Evolutionary conservation across 257 asterid species (phyloP), one percentile per base, ranked within the genome.

Genomic region (Solanum arcanum): DNA sequence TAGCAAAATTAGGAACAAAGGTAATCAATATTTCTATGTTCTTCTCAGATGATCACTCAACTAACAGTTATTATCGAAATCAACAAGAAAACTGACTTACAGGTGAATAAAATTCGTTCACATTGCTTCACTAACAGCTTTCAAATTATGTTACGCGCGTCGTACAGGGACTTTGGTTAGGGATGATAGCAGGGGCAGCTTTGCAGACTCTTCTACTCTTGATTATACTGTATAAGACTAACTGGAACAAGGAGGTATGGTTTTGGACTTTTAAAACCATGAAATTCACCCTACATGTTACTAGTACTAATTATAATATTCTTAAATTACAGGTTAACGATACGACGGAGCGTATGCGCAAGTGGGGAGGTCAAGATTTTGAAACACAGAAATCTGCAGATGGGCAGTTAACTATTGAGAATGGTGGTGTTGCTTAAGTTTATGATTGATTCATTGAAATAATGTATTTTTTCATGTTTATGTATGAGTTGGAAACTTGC

Each of bases 161-260:
- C 42, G 39, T 46, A 84, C 91, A 93, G 98, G 98, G 98, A 75
- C 88, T 95, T 20, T 95, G 98, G 98, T 91, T 93, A 2, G 96
- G 98, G 62, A 95, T 95, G 98, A 92, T 95, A 75, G 93, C 94
- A 83, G 98, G 98, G 41, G 52, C 91, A 20, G 91, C 88, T 16
- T 73, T 93, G 86, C 98, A 95, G 91, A 95, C 98, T 2, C 8
- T 93, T 74, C 86, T 94, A 86, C 95, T 95, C 49, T 5, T 89
- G 12, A 5, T 92, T 9, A 87, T 95, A 74, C 91, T 95, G 37
- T 95, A 92, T 86, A 91, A 87, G 89, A 95, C 94, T 88, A 94
- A 94, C 86, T 95, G 97, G 98, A 91, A 74, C 60, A 89, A 86
- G 31, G 98, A 95, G 97, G 98, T 93, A 88, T 1, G 18, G 31